These are phyloP conservation scores for Xerocomus potaroensis DNA, from an alignment of 768 basidiomycete species.

Conservation along the genomic window DNA sequence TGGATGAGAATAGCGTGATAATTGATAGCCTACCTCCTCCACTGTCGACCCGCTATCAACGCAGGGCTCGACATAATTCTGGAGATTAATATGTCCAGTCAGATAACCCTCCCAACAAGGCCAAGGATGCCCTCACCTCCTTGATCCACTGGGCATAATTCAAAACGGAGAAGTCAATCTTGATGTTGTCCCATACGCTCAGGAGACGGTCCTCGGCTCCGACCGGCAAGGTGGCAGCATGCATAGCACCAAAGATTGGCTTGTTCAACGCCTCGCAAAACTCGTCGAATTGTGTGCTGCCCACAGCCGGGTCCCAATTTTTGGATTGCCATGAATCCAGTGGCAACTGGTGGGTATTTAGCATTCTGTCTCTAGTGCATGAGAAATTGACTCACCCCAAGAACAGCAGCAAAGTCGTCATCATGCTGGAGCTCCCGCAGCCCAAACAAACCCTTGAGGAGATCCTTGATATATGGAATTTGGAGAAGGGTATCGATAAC, in stretches of 20 bases:
- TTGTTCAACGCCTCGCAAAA: conserved; percentile 60
- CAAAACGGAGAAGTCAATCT: conserved; percentile 54
- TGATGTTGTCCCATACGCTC: conserved; percentile 40
- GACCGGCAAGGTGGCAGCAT: conserved; percentile 40
- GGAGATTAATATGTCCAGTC: background rate
- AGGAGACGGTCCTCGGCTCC: conserved; percentile 48
- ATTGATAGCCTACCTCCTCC: conserved; percentile 43
- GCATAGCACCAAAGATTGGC: conserved; percentile 33
- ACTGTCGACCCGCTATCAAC: conserved; percentile 39
- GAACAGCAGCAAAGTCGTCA: conserved; percentile 69
- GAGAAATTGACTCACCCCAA: conserved; percentile 43
- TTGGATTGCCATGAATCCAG: conserved; percentile 76
- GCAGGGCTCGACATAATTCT: conserved; percentile 60
- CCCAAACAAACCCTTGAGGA: conserved; percentile 76
- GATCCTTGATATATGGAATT: conserved; percentile 39
- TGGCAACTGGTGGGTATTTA: conserved; percentile 40
- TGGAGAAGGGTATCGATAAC: conserved; percentile 61
- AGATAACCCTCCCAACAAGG: background rate
- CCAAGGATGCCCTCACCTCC: conserved; percentile 39
- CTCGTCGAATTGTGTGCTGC: conserved; percentile 57
- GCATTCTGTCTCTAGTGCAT: conserved; percentile 16
- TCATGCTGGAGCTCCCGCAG: conserved; percentile 63
- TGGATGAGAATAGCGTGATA: background rate
- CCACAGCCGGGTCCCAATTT: conserved; percentile 79
- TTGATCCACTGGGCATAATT: conserved; percentile 80